Percentiles rank a stretch among this genome's conserved stretches.
phyloP scores from a whole-genome alignment of 140 eudicot genomes.

The Cichorium intybus region DNA sequence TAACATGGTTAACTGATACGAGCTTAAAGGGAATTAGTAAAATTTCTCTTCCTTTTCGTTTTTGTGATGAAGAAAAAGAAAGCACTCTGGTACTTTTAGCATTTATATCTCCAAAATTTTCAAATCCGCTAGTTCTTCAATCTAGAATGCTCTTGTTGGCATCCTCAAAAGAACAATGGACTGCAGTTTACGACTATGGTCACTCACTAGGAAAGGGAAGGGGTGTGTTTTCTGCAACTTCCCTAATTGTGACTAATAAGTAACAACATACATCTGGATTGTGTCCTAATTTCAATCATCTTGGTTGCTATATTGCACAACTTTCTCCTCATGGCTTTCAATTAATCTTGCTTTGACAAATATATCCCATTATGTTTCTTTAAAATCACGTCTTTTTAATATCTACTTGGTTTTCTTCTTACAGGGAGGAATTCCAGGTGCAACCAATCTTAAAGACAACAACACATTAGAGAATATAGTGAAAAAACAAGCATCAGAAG shows the following conservation, averaged over 20 bases:
- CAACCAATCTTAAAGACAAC: conserved; percentile 65
- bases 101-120: too few relatives aligned
- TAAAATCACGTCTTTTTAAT: neutral
- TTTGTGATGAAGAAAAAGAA: neutral
- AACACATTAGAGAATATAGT: conserved; percentile 55
- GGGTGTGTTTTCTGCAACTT: neutral
- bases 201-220: neutral
- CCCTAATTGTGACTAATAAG: too few relatives aligned
- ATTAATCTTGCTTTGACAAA: neutral
- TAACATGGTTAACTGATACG: neutral
- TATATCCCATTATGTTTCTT: neutral
- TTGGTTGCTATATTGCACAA: neutral
- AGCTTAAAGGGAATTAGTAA: neutral
- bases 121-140: neutral
- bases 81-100: neutral
- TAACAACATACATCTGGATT: neutral
- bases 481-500: conserved; percentile 86
- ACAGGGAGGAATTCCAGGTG: conserved; percentile 97
- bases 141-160: neutral
- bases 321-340: neutral
- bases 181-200: neutral
- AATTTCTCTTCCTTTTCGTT: neutral
- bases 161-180: neutral
- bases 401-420: neutral
- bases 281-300: neutral